A percentile compares a stretch with the other conserved stretches of the same genome.
These are phyloP conservation scores for Penicillium paxilli DNA, from an alignment of 495 filamentous ascomycete species.

Conservation along the genomic window DNA sequence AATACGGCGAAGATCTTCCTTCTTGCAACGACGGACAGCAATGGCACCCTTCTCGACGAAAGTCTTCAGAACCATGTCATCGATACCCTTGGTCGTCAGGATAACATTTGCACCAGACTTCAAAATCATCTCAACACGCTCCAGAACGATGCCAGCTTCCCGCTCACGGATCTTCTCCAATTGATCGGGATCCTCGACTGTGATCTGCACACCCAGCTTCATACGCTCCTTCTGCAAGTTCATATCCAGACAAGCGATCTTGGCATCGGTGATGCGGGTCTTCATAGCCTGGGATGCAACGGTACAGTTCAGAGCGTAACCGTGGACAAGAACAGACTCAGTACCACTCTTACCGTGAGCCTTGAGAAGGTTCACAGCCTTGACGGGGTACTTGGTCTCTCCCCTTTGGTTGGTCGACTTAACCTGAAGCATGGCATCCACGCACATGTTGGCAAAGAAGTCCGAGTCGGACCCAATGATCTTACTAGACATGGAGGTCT, in stretches of 20 bases:
- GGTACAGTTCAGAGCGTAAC: slow-evolving; percentile 98
- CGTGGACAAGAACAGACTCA: slow-evolving; percentile 91
- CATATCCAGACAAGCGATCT: slow-evolving; percentile 96
- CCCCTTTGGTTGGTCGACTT: slow-evolving; percentile 86
- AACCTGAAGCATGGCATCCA: slow-evolving; percentile 94
- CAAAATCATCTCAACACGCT: slow-evolving; percentile 94
- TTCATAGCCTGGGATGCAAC: slow-evolving; percentile 98
- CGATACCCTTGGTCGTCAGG: slow-evolving; percentile 96
- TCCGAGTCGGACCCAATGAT: slow-evolving; percentile 95
- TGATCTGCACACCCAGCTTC: slow-evolving; percentile 98
- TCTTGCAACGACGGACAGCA: slow-evolving; percentile 96
- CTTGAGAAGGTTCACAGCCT: slow-evolving; percentile 98
- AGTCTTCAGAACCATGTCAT: slow-evolving; percentile 90
- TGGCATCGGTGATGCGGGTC: slow-evolving; percentile 88
- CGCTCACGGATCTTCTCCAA: slow-evolving; percentile 94
- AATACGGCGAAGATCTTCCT: slow-evolving; percentile 95
- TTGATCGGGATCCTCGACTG: slow-evolving; percentile 94
- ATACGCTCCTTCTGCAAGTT: slow-evolving; percentile 98
- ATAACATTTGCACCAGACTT: slow-evolving; percentile 97
- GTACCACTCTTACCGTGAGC: slow-evolving; percentile 90
- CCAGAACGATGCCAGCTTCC: slow-evolving; percentile 88
- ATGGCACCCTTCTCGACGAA: slow-evolving; percentile 96
- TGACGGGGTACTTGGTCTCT: slow-evolving; percentile 96
- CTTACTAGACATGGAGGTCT: slow-evolving; percentile 99
- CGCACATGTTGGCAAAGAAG: slow-evolving; percentile 96